Conservation (phyloP, 345 rosid species). For the Citrus mangshanensis region DNA sequence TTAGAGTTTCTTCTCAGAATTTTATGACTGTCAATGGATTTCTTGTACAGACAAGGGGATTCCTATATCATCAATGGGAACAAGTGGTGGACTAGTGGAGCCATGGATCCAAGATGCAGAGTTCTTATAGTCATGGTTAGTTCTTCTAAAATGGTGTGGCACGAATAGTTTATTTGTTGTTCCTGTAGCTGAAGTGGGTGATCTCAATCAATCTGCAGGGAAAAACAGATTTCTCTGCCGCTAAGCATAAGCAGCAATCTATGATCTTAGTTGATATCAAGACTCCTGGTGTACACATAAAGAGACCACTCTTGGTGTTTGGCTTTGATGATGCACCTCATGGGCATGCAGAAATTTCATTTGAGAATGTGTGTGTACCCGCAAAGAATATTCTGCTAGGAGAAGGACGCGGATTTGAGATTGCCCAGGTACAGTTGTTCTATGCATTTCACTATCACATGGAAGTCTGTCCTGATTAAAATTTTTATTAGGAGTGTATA, state of each 20-base stretch:
- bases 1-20: conserved; percentile 8
- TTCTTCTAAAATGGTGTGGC: conserved; percentile 13
- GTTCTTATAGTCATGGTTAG: conserved; percentile 95
- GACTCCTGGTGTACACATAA: conserved; percentile 70
- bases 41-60: conserved; percentile 66
- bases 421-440: conserved; percentile 76
- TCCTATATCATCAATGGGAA: conserved; percentile 79
- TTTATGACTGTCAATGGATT: conserved; percentile 8
- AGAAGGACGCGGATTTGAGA: conserved; percentile 98
- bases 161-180: conserved; percentile 1
- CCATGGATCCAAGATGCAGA: conserved; percentile 98
- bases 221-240: conserved; percentile 77
- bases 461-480: not conserved
- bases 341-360: conserved; percentile 90
- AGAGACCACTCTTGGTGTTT: conserved; percentile 83
- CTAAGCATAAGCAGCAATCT: conserved; percentile 92
- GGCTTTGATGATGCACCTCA: conserved; percentile 99
- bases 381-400: conserved; percentile 86
- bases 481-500: not conserved
- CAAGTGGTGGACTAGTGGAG: conserved; percentile 99
- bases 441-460: not conserved
- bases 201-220: conserved; percentile 51
- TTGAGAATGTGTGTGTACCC: conserved; percentile 74
- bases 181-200: conserved; percentile 4
- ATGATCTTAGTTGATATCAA: conserved; percentile 85